Evolutionary conservation across 768 basidiomycete genomes (phyloP).

Genomic region (Suillus lakei): DNA sequence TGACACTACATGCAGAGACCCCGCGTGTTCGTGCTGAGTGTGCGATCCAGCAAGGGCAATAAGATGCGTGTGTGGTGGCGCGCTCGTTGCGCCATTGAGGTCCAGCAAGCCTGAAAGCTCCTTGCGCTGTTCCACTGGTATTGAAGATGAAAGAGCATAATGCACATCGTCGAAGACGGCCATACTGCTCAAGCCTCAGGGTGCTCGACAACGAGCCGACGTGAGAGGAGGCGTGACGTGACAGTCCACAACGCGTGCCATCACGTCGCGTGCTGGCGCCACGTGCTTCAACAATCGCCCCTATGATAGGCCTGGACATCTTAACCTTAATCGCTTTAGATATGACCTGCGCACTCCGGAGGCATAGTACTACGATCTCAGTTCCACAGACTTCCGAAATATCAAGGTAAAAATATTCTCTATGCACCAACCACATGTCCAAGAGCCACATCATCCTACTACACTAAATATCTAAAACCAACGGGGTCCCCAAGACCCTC

Average conservation of each 20-base stretch:
- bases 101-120: slow-evolving; percentile 55
- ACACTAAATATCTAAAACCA: neutral
- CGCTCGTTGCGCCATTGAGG: slow-evolving; percentile 55
- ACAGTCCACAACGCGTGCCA: slow-evolving; percentile 8
- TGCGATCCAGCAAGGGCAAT: slow-evolving; percentile 58
- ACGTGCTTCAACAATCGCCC: neutral
- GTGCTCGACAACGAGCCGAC: neutral
- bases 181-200: slow-evolving; percentile 19
- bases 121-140: slow-evolving; percentile 43
- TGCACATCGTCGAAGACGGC: slow-evolving; percentile 45
- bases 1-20: slow-evolving; percentile 35
- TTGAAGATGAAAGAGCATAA: slow-evolving; percentile 56
- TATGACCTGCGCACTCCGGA: too few relatives aligned
- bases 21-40: slow-evolving; percentile 36
- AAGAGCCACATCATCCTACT: neutral
- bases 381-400: neutral
- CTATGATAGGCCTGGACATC: too few relatives aligned
- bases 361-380: too few relatives aligned
- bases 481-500: too few relatives aligned
- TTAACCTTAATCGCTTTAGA: too few relatives aligned
- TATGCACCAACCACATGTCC: too few relatives aligned
- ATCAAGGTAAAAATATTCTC: too few relatives aligned
- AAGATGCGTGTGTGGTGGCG: slow-evolving; percentile 55
- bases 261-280: neutral
- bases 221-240: slow-evolving; percentile 8